Evolutionary conservation across 2,329 filamentous ascomycete genomes (phyloP).

Genomic region (Helotiales sp.): DNA sequence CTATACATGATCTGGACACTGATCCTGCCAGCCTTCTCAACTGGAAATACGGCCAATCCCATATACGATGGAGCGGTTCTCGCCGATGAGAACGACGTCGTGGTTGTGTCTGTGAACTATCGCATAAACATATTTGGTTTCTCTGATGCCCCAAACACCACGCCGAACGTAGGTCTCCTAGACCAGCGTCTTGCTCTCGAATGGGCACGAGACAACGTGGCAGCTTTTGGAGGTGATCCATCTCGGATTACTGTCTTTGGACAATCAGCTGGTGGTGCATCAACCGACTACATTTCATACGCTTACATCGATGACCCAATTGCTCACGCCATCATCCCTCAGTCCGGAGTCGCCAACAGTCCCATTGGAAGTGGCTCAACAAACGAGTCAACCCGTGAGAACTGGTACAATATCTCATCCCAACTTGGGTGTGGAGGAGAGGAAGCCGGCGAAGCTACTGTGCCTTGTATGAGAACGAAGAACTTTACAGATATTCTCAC

Average conservation of each 20-base stretch:
- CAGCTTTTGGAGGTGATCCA: conserved; percentile 43
- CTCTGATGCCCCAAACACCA: conserved; percentile 48
- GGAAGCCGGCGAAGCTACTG: not conserved
- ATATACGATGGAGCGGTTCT: conserved; percentile 43
- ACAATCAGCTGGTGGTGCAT: conserved; percentile 39
- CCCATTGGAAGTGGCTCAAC: not conserved
- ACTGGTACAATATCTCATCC: not conserved
- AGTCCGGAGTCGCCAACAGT: conserved; percentile 18
- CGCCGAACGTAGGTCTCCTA: conserved; percentile 48
- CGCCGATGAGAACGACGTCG: conserved; percentile 41
- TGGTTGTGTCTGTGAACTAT: conserved; percentile 51
- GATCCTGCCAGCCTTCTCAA: not conserved
- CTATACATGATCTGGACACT: too few species aligned
- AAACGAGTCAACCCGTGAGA: too few species aligned
- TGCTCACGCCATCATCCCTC: conserved; percentile 22
- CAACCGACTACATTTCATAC: conserved; percentile 20
- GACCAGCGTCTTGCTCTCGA: conserved; percentile 59
- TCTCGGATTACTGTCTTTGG: conserved; percentile 41
- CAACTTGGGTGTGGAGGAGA: not conserved
- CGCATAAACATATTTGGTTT: conserved; percentile 68
- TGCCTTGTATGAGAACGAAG: not conserved
- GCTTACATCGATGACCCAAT: conserved; percentile 16
- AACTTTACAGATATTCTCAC: not conserved
- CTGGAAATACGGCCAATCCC: conserved; percentile 36
- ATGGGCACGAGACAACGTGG: conserved; percentile 60